Conservation (phyloP, 352 stramenopile species). For the Globisporangium camurandrum region DNA sequence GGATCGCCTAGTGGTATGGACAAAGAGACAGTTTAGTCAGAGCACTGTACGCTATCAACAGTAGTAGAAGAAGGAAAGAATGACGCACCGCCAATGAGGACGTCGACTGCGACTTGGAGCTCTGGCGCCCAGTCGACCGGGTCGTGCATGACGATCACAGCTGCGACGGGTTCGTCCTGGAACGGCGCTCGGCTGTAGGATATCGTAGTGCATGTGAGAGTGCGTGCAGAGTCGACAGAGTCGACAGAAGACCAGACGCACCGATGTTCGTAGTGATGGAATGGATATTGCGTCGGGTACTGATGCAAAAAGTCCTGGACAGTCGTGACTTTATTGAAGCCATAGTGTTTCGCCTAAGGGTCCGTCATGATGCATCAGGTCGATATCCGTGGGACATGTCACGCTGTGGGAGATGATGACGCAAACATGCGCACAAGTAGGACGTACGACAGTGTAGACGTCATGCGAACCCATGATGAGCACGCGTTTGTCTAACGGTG, state of each 20-base stretch:
- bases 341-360: slow-evolving; percentile 48
- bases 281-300: slow-evolving; percentile 75
- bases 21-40: background rate
- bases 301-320: slow-evolving; percentile 64
- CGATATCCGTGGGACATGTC: background rate
- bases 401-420: background rate
- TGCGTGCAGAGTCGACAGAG: background rate
- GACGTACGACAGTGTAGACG: slow-evolving; percentile 64
- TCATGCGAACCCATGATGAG: slow-evolving; percentile 84
- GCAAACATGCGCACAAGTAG: background rate
- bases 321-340: slow-evolving; percentile 78
- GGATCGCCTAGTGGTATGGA: slow-evolving; percentile 31
- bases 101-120: slow-evolving; percentile 84
- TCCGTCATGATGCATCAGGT: too few species aligned
- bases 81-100: slow-evolving; percentile 60
- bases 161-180: slow-evolving; percentile 67
- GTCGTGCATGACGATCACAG: slow-evolving; percentile 88
- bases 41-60: background rate
- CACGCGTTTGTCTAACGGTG: slow-evolving; percentile 66
- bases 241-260: slow-evolving; percentile 13
- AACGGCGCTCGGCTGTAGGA: slow-evolving; percentile 32
- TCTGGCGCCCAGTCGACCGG: slow-evolving; percentile 85
- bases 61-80: background rate
- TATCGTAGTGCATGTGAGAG: background rate
- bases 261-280: slow-evolving; percentile 59